A percentile compares a stretch with the other conserved stretches of the same genome.
phyloP scores from a whole-genome alignment of 2,329 filamentous ascomycete species.

The Colletotrichum lini region DNA sequence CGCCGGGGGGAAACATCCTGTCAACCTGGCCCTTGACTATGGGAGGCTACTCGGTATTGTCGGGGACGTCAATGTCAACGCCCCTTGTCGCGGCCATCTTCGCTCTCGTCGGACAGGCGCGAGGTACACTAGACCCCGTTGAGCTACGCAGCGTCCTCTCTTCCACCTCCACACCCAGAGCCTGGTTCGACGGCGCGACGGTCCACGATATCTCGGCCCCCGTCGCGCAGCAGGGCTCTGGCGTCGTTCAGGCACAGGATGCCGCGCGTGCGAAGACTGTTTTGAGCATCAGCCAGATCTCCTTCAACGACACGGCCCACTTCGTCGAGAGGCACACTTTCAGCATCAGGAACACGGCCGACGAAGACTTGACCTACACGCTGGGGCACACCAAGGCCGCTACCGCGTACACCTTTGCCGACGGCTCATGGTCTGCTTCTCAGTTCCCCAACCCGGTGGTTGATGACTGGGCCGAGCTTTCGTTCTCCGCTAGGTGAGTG shows the following conservation, averaged over 20 bases:
- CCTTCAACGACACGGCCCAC: slow-evolving; percentile 63
- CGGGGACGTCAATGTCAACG: slow-evolving; percentile 69
- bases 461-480: slow-evolving; percentile 39
- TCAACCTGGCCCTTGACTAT: slow-evolving; percentile 42
- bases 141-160: slow-evolving; percentile 47
- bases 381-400: slow-evolving; percentile 53
- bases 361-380: slow-evolving; percentile 52
- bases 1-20: slow-evolving; percentile 44
- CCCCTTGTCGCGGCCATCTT: slow-evolving; percentile 60
- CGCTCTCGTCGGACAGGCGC: slow-evolving; percentile 49
- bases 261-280: slow-evolving; percentile 56
- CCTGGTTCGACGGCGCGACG: slow-evolving; percentile 48
- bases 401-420: slow-evolving; percentile 55
- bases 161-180: slow-evolving; percentile 48
- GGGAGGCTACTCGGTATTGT: slow-evolving; percentile 62
- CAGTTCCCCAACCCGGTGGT: slow-evolving; percentile 44
- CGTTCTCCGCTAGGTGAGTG: slow-evolving; percentile 36
- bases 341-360: slow-evolving; percentile 57
- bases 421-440: slow-evolving; percentile 14
- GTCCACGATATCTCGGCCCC: slow-evolving; percentile 47
- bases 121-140: slow-evolving; percentile 47
- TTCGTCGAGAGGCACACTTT: slow-evolving; percentile 52
- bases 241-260: slow-evolving; percentile 58
- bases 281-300: slow-evolving; percentile 55
- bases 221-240: slow-evolving; percentile 59